phyloP scores from a whole-genome alignment of 1,284 basidiomycete species.

The Gymnopus androsaceus region DNA sequence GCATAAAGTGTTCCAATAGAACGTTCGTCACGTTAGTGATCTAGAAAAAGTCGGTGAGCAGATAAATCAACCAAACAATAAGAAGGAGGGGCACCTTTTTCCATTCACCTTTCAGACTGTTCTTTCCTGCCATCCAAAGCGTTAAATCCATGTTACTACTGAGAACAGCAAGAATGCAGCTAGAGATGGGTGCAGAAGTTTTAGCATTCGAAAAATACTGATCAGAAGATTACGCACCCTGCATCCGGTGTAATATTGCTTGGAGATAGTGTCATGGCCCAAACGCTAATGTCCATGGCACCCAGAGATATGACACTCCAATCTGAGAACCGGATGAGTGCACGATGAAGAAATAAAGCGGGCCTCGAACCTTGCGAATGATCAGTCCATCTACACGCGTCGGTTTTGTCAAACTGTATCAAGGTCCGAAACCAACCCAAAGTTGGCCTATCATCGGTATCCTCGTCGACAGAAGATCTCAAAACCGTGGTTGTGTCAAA shows the following conservation, averaged over 20 bases:
- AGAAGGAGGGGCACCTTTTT: conserved; percentile 36
- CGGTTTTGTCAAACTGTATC: conserved; percentile 50
- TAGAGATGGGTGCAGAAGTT: conserved; percentile 27
- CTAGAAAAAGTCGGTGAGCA: conserved; percentile 29
- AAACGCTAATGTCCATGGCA: conserved; percentile 64
- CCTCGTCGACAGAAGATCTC: conserved; percentile 36
- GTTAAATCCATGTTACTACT: conserved; percentile 62
- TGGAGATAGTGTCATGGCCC: conserved; percentile 63
- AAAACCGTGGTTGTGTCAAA: conserved; percentile 53
- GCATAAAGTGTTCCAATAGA: conserved; percentile 26
- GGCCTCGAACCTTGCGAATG: conserved; percentile 62
- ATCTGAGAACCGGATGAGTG: conserved; percentile 30
- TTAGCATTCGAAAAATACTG: background rate
- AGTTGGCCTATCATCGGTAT: conserved; percentile 30
- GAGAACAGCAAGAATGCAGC: conserved; percentile 54
- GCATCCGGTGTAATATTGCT: conserved; percentile 48
- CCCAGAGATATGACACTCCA: conserved; percentile 68
- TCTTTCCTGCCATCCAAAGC: conserved; percentile 54
- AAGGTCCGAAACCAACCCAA: conserved; percentile 71
- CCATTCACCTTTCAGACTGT: conserved; percentile 63
- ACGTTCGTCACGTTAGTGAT: conserved; percentile 48
- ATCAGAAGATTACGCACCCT: conserved; percentile 36
- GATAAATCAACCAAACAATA: conserved; percentile 1
- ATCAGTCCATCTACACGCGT: conserved; percentile 59
- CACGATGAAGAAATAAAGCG: too few relatives aligned